A percentile compares a stretch with the other conserved stretches of the same genome.
Evolutionary conservation across 345 rosid genomes (phyloP).

Genomic region (rapeseed (Brassica napus)): Da-Ae NC_063440.1:17586501-17587000

Average conservation of each 20-base stretch:
- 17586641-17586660: slow-evolving; percentile 19
- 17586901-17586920: neutral
- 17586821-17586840: neutral
- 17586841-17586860: neutral
- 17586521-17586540: slow-evolving; percentile 23
- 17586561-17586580: slow-evolving; percentile 23
- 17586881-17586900: neutral
- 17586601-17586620: neutral
- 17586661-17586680: neutral
- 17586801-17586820: neutral
- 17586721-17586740: slow-evolving; percentile 24
- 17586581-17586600: slow-evolving; percentile 25
- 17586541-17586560: neutral
- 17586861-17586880: neutral
- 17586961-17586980: neutral
- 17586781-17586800: neutral
- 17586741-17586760: neutral
- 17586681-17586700: neutral
- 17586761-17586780: neutral
- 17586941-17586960: neutral
- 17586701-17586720: slow-evolving; percentile 11
- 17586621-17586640: neutral
- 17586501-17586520: slow-evolving; percentile 15
- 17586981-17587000: neutral
- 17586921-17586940: neutral